Conservation (phyloP, 1,284 basidiomycete genomes). For the Takashimella tepidaria region DNA sequence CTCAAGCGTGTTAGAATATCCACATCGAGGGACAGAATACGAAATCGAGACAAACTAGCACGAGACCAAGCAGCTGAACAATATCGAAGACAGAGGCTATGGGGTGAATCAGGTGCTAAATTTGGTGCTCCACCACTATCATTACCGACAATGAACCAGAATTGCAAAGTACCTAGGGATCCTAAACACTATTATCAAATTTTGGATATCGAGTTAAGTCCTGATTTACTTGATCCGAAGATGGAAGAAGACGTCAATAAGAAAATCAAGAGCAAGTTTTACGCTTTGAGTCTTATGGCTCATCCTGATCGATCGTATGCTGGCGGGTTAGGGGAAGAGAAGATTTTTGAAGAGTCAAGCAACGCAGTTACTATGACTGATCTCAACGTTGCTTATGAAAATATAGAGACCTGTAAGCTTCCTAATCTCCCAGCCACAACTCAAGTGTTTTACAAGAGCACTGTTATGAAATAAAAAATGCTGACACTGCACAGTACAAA, state of each 20-base stretch:
- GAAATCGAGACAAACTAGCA: not conserved
- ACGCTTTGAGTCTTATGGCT: not conserved
- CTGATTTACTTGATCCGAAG: slow-evolving; percentile 2
- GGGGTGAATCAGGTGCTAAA: not conserved
- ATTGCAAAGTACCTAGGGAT: not conserved
- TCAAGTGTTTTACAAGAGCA: too few relatives aligned
- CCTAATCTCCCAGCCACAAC: too few relatives aligned
- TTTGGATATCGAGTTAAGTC: slow-evolving; percentile 1
- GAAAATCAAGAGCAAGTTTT: not conserved
- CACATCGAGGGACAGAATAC: not conserved
- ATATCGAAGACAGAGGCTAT: not conserved
- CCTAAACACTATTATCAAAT: slow-evolving; percentile 4
- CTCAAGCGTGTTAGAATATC: not conserved
- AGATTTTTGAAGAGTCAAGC: not conserved
- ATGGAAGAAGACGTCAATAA: slow-evolving; percentile 7
- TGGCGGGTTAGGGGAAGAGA: not conserved
- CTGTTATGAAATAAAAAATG: too few relatives aligned
- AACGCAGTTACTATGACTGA: not conserved
- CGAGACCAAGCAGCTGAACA: not conserved
- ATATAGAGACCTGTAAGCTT: not conserved
- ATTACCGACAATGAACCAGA: not conserved
- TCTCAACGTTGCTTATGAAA: not conserved
- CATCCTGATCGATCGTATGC: slow-evolving; percentile 9
- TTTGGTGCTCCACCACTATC: not conserved
- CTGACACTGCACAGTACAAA: too few relatives aligned